Evolutionary conservation across 2,329 filamentous ascomycete species (phyloP), one percentile per base, ranked within the genome.

Genomic region (Hirsutella minnesotensis): DNA sequence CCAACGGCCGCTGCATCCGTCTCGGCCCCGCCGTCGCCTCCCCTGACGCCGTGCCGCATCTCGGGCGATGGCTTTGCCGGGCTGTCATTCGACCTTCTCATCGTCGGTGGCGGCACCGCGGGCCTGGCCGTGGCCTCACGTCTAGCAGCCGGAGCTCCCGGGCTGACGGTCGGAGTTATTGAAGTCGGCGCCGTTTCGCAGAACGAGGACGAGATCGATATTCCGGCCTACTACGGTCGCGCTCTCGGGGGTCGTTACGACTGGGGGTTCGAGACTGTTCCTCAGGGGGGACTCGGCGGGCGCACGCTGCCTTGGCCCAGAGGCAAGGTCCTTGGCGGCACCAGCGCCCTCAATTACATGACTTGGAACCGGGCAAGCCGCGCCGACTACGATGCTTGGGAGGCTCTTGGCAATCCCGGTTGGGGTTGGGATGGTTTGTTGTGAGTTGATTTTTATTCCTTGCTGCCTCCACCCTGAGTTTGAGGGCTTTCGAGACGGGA

Each of bases 271-370:
- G 51, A 59, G 46, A 67, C 67, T 4, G 49, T 51, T 2, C 57
- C 63, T 5, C 66, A 69, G 47, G 42, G 48, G 16, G 59, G 58
- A 2, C 53, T 68, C 4, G 56, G 49, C 3, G 62, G 68, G 1
- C 62, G 70, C 38, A 55, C 40, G 22, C 50, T 72, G 19, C 50
- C 60, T 9, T 69, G 62, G 61, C 60, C 64, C 0, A 54, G 67
- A 13, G 69, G 69, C 7, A 68, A 60, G 44, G 70, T 75, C 1
- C 65, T 85, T 0, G 81, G 81, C 16, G 81, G 81, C 7, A 77
- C 78, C 7, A 74, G 69, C 15, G 72, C 72, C 0, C 65, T 81
- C 39, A 79, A 80, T 48, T 74, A 72, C 47, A 73, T 78, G 70
- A 70, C 75, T 39, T 68, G 66, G 62, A 66, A 66, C 42, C 64